Evolutionary conservation across 2,329 filamentous ascomycete species (phyloP), one percentile per base, ranked within the genome.

Genomic region (Epichloe typhina): DNA sequence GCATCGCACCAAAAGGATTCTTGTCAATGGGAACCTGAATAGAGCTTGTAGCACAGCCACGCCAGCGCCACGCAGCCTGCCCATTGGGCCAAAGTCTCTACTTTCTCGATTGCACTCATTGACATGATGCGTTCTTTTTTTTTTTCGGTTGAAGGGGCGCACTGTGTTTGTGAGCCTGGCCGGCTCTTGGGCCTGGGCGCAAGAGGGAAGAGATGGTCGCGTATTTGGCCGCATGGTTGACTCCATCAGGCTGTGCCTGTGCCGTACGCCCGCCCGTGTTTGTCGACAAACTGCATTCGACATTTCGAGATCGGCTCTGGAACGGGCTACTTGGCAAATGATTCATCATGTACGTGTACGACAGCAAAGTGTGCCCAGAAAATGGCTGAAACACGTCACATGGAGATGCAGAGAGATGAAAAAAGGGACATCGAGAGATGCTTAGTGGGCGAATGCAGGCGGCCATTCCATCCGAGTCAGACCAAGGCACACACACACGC

Each of bases 161-260:
- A 9, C 8, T 31, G 26, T 31, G 4, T 31, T 9, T 31, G 37
- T 48, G 33, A 19, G 38, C 37, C n/a, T 48, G 51, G 51, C 42
- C 51, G 51, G 42, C 37, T 49, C 9, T 52, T 46, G 42, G 36
- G 51, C 46, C 47, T 41, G 36, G 51, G 43, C 51, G 47, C 39
- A 31, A 31, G 26, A 4, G 26, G 26, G 26, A 48, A 19, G 45
- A 43, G 23, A 7, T 35, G 36, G 41, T n/a, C 49, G 42, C 43
- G 41, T 19, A 13, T 46, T 9, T 17, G 48, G 41, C 48, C 40
- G 39, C 48, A 43, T 45, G 9, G 13, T 41, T n/a, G 17, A 23
- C 21, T 36, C 40, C 26, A 26, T 26, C 7, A 23, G 40, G 40
- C 40, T 42, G 40, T 19, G 40, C 17, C 40, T 31, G 26, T 31